phyloP scores from a whole-genome alignment of 2,329 filamentous ascomycete species.

The Neophaeococcomyces mojaviensis region DNA sequence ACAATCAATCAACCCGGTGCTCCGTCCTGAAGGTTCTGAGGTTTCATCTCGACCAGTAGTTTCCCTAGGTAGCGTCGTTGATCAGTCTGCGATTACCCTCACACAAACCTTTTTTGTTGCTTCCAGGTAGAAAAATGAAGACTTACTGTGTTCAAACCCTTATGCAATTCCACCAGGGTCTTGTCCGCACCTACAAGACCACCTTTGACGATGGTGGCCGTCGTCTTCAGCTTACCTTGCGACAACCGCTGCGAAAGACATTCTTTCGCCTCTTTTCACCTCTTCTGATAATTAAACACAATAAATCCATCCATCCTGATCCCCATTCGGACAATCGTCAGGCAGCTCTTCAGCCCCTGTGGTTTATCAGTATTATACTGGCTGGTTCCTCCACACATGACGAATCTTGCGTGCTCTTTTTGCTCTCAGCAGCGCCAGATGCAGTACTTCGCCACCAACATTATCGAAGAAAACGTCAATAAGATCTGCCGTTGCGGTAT shows the following conservation, averaged over 20 bases:
- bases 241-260: constrained; percentile 59
- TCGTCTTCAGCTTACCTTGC: constrained; percentile 64
- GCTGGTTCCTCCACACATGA: constrained; percentile 64
- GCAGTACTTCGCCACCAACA: constrained; percentile 62
- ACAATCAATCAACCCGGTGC: no score
- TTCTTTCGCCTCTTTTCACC: constrained; percentile 51
- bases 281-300: constrained; percentile 57
- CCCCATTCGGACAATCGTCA: constrained; percentile 47
- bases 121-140: no score
- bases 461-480: constrained; percentile 71
- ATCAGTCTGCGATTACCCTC: no score
- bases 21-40: no score
- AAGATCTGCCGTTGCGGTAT: constrained; percentile 47
- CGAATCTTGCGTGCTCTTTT: constrained; percentile 56
- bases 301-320: constrained; percentile 65
- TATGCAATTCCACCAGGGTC: constrained; percentile 57
- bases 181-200: constrained; percentile 58
- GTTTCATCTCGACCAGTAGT: no score
- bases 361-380: constrained; percentile 57
- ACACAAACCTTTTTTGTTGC: no score
- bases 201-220: constrained; percentile 64
- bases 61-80: no score
- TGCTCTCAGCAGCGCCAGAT: constrained; percentile 57
- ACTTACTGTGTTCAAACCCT: constrained; percentile 64
- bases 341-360: constrained; percentile 51